These are phyloP conservation scores for Athelia sp. DNA, from an alignment of 1,284 basidiomycete genomes.

Conservation along the genomic window DNA sequence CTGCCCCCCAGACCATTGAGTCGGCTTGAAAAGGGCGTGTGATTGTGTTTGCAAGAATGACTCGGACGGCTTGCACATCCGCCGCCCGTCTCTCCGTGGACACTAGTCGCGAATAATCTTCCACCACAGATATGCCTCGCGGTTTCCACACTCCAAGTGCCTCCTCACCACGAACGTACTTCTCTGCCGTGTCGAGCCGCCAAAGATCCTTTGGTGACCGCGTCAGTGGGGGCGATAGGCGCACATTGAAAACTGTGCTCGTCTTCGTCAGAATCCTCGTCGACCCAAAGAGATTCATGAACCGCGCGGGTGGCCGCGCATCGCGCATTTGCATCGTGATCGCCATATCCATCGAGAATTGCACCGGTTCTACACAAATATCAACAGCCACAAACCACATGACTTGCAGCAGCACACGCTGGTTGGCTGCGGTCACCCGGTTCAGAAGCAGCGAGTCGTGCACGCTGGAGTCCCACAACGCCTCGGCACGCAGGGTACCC, in stretches of 20 bases:
- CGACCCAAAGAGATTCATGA: conserved; percentile 73
- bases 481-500: conserved; percentile 61
- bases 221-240: conserved; percentile 80
- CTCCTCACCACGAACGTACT: conserved; percentile 92
- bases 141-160: conserved; percentile 80
- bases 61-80: conserved; percentile 86
- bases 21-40: conserved; percentile 46
- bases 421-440: conserved; percentile 72
- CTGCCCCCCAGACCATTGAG: conserved; percentile 56
- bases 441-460: conserved; percentile 89
- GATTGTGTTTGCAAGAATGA: conserved; percentile 60
- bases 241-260: conserved; percentile 78
- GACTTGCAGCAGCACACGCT: conserved; percentile 78
- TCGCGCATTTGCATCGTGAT: conserved; percentile 86
- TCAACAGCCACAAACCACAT: conserved; percentile 80
- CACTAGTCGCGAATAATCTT: conserved; percentile 75
- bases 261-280: conserved; percentile 72
- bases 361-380: conserved; percentile 76
- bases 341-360: conserved; percentile 85
- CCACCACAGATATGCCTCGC: conserved; percentile 81
- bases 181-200: conserved; percentile 91
- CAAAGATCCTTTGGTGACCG: conserved; percentile 88
- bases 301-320: conserved; percentile 75
- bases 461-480: conserved; percentile 90
- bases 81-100: conserved; percentile 70